Conservation (phyloP, 2,329 filamentous ascomycete genomes). For the Didymella pomorum region DNA sequence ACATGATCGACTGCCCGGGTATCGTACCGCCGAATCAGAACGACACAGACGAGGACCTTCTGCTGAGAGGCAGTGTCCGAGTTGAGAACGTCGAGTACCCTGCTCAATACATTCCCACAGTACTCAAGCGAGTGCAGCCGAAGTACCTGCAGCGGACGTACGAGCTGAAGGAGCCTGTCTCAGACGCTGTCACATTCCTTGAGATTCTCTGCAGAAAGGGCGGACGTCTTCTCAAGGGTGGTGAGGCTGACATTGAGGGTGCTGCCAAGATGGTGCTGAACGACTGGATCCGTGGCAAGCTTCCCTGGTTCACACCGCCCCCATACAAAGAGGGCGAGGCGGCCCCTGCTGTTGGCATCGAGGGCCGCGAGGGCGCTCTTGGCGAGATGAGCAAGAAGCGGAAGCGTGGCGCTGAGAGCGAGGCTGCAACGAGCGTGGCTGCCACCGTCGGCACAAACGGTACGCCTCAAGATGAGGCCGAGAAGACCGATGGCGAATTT, state of each 20-base stretch:
- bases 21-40: conserved; percentile 88
- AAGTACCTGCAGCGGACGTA: conserved; percentile 94
- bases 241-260: conserved; percentile 93
- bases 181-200: conserved; percentile 80
- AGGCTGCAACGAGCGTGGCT: conserved; percentile 34
- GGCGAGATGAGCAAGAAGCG: conserved; percentile 86
- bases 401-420: conserved; percentile 61
- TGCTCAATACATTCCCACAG: conserved; percentile 89
- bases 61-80: conserved; percentile 88
- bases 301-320: conserved; percentile 93
- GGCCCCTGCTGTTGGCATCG: conserved; percentile 53
- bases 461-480: conserved; percentile 27
- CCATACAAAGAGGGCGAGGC: conserved; percentile 60
- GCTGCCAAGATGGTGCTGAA: conserved; percentile 97
- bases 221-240: conserved; percentile 85
- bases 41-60: conserved; percentile 85
- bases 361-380: conserved; percentile 76
- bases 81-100: conserved; percentile 97
- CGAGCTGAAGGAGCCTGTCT: conserved; percentile 78
- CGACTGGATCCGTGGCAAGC: conserved; percentile 92
- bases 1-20: conserved; percentile 95
- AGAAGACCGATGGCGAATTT: conserved; percentile 43
- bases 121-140: conserved; percentile 80
- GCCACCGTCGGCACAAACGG: conserved; percentile 26
- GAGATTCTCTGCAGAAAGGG: conserved; percentile 87